A percentile compares a stretch with the other conserved stretches of the same genome.
Conservation (phyloP, 306 rosid species). For the Alnus glutinosa region DNA sequence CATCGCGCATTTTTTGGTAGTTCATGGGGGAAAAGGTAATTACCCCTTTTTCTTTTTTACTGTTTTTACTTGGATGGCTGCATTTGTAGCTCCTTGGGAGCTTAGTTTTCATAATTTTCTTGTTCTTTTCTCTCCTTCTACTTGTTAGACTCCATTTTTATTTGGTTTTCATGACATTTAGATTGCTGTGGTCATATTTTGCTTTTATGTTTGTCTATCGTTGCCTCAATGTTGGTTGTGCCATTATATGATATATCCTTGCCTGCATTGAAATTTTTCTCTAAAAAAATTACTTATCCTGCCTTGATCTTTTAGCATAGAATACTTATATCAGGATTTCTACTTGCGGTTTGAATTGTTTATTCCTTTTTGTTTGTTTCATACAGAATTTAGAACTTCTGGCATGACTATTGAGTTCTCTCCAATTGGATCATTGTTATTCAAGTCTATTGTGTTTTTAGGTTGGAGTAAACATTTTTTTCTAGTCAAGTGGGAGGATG, state of each 20-base stretch:
- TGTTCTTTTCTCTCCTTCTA: no score
- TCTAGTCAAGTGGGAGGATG: constrained; percentile 11
- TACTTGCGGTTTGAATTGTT: background rate
- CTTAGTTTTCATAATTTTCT: no score
- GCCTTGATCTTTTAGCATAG: background rate
- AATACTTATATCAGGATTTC: background rate
- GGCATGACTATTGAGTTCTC: background rate
- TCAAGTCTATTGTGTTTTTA: constrained; percentile 13
- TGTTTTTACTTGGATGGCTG: no score
- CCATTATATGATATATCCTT: background rate
- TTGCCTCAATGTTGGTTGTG: background rate
- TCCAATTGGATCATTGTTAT: constrained; percentile 1
- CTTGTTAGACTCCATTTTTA: no score
- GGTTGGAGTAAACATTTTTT: background rate
- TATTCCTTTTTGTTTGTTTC: background rate
- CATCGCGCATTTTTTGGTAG: no score
- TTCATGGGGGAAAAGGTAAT: no score
- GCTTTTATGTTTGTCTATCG: background rate
- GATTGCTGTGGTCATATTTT: background rate
- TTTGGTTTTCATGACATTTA: background rate
- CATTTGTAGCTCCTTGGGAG: no score
- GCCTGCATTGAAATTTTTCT: background rate
- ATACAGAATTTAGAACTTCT: background rate
- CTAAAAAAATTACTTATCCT: background rate
- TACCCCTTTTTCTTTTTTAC: no score